Percentiles rank a stretch among this genome's conserved stretches.
These are phyloP conservation scores for Blastocystis sp. DNA, from an alignment of 352 stramenopile genomes.

Conservation along the genomic window DNA sequence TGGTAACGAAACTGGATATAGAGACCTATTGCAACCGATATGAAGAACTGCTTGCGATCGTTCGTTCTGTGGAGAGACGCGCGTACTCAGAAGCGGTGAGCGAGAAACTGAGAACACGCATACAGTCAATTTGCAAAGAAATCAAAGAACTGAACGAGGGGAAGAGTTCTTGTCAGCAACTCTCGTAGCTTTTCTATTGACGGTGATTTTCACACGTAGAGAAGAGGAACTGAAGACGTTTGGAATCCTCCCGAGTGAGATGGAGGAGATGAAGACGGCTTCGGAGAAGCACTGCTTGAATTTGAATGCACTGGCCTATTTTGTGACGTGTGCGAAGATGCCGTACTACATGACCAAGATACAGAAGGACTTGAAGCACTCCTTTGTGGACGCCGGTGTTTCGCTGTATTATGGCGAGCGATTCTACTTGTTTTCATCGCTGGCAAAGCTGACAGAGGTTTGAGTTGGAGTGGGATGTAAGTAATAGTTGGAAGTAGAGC, in stretches of 20 bases:
- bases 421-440: conserved; percentile 1
- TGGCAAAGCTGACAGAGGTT: conserved; percentile 24
- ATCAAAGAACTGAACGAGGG: neutral
- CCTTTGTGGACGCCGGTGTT: conserved; percentile 25
- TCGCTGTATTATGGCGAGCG: conserved; percentile 38
- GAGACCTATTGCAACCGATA: conserved; percentile 52
- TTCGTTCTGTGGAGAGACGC: neutral
- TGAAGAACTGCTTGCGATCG: conserved; percentile 7
- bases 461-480: neutral
- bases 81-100: neutral
- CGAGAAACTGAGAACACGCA: neutral
- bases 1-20: conserved; percentile 42
- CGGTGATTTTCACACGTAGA: neutral
- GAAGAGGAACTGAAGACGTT: neutral
- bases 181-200: neutral
- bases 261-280: neutral
- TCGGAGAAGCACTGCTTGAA: neutral
- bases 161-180: neutral
- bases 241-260: neutral
- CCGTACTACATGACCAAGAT: conserved; percentile 23
- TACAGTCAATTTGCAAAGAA: neutral
- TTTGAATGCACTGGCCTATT: conserved; percentile 16
- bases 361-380: conserved; percentile 40
- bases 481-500: neutral
- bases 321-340: conserved; percentile 23